phyloP scores from a whole-genome alignment of 1,139 yeast genomes.

The Saccharomycopsis hybrid region DNA sequence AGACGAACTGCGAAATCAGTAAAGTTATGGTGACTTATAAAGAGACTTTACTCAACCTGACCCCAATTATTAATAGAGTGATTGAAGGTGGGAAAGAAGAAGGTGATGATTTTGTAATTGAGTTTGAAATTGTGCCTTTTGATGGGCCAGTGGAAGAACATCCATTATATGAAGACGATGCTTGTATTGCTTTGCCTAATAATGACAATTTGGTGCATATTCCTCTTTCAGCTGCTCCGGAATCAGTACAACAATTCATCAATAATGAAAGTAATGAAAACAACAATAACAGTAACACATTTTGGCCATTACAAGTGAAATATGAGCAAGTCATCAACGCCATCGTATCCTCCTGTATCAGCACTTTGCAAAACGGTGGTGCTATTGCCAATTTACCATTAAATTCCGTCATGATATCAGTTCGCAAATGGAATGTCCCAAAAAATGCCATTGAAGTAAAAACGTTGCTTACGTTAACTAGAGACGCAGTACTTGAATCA shows the following conservation, averaged over 20 bases:
- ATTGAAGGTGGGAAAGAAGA: conserved; percentile 22
- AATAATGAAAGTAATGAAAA: background rate
- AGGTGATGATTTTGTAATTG: conserved; percentile 27
- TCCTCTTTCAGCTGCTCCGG: conserved; percentile 16
- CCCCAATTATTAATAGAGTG: conserved; percentile 21
- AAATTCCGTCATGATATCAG: conserved; percentile 51
- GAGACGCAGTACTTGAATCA: conserved; percentile 39
- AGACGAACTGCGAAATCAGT: conserved; percentile 75
- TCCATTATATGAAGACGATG: conserved; percentile 1
- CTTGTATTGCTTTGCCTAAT: conserved; percentile 22
- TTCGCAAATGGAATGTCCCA: conserved; percentile 49
- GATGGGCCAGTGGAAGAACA: conserved; percentile 39
- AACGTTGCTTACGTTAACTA: conserved; percentile 38
- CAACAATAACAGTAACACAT: conserved; percentile 25
- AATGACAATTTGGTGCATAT: conserved; percentile 31
- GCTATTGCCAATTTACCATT: conserved; percentile 41
- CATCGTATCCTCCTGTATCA: conserved; percentile 53
- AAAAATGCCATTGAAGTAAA: conserved; percentile 40
- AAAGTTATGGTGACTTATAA: conserved; percentile 84
- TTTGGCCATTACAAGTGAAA: conserved; percentile 45
- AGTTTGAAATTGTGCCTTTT: conserved; percentile 45
- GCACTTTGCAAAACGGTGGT: conserved; percentile 78
- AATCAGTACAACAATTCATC: conserved; percentile 6
- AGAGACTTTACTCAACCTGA: conserved; percentile 48
- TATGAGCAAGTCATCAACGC: conserved; percentile 48